Evolutionary conservation across 2,329 filamentous ascomycete species (phyloP).

Genomic region (Tolypocladium tropicale): DNA sequence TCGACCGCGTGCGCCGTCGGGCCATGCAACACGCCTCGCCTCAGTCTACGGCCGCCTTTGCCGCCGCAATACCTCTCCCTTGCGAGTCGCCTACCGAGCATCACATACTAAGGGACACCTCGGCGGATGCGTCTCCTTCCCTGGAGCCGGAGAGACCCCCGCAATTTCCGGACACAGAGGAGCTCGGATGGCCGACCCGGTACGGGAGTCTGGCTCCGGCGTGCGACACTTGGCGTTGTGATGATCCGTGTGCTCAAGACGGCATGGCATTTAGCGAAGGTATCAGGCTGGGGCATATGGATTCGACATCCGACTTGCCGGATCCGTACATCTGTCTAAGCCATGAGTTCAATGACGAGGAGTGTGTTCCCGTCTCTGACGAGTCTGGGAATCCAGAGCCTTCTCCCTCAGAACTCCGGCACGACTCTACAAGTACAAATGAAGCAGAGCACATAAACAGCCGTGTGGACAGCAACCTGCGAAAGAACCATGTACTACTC

Average conservation of each 20-base stretch:
- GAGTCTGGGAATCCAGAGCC: not conserved
- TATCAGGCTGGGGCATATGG: not conserved
- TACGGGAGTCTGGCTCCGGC: not conserved
- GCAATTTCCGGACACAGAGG: not conserved
- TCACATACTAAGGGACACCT: not conserved
- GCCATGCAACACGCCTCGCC: conserved; percentile 3
- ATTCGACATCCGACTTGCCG: not conserved
- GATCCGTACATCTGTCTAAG: not conserved
- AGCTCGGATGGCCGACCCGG: not conserved
- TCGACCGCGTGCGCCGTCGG: conserved; percentile 2
- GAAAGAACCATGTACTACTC: not conserved
- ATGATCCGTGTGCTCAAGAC: not conserved
- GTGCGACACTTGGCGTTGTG: not conserved
- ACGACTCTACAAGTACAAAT: not conserved
- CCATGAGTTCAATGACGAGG: not conserved
- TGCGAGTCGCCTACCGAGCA: not conserved
- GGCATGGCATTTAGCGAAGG: not conserved
- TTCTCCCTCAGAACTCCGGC: not conserved
- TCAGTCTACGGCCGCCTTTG: not conserved
- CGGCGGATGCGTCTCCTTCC: fast-evolving
- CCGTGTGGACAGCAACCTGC: not conserved
- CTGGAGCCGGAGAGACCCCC: not conserved
- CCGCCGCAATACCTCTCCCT: conserved; percentile 1
- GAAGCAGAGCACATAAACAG: not conserved
- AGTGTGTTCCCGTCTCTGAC: not conserved